phyloP scores from a whole-genome alignment of 2,329 filamentous ascomycete species.

The Aureobasidium uvarum region DNA sequence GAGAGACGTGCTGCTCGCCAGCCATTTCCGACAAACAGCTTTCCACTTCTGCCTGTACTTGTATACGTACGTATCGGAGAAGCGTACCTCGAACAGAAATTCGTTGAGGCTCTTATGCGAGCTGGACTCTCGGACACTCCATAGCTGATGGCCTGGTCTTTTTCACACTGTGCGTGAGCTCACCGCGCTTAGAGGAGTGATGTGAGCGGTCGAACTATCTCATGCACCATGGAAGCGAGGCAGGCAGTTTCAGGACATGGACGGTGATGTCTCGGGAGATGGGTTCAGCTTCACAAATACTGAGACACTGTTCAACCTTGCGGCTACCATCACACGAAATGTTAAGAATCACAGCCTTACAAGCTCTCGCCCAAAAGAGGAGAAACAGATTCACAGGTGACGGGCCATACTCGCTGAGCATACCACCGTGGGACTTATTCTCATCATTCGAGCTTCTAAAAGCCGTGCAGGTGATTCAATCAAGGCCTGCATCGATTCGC shows the following conservation, averaged over 20 bases:
- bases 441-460: not conserved
- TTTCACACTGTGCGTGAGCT: not conserved
- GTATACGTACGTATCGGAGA: constrained; percentile 2
- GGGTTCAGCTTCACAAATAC: not conserved
- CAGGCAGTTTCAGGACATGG: not conserved
- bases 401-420: not conserved
- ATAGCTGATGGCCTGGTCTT: not conserved
- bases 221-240: not conserved
- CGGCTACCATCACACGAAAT: not conserved
- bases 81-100: not conserved
- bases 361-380: not conserved
- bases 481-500: not conserved
- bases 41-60: not conserved
- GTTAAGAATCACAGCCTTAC: not conserved
- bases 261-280: constrained; percentile 5
- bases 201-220: not conserved
- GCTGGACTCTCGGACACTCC: not conserved
- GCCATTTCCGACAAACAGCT: not conserved
- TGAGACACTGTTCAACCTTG: not conserved
- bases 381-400: not conserved
- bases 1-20: not conserved
- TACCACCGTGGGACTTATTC: not conserved
- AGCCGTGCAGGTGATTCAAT: not conserved
- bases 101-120: not conserved
- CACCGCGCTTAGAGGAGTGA: not conserved